Base-by-base conservation (phyloP, 768 basidiomycete species). In the Tubosaeta sp. region DNA sequence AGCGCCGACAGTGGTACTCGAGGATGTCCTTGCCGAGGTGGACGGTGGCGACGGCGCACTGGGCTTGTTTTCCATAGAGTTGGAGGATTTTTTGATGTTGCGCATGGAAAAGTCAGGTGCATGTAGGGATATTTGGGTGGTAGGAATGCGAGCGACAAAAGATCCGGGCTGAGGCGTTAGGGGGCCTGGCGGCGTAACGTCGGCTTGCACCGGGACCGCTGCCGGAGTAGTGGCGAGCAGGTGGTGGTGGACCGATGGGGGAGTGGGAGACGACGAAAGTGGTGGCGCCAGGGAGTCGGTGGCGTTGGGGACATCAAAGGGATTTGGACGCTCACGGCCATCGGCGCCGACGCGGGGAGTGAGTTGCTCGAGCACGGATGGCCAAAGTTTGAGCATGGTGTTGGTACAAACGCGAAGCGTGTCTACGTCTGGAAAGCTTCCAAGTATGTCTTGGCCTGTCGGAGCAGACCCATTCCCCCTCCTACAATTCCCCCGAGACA, bases 61-160 rank as follows among this genome's bases (percentile, higher is more conserved):
- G 67, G 73, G 56, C 45, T 64, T 68, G 60, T 66, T 68, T 54
- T 67, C 67, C 65, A 70, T 67, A 25, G 65, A 24, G 52, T 66
- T 43, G 73, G 64, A 58, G 45, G 67, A 65, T 52, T 71, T 72
- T 61, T 77, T 72, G 53, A 76, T 78, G 66, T 76, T 79, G 63
- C 82, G 82, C 84, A 89, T 90, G 67, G 83, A 81, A 74, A 90
- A 89, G 65, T 83, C 79, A 67, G 90, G 90, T 27, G 87, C 86
- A 87, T 90, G 84, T 73, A 93, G 77, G 57, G 90, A 84, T 67
- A 91, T 81, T 51, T 73, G 70, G 43, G 79, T 79, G 64, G 73
- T 84, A 72, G 76, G 82, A 59, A 72, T 70, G 46, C 75, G 73
- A 51, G 76, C 72, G 58, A 76, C 71, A 66, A 80, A 76, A 59